phyloP scores from a whole-genome alignment of 805 yeast species.

The Suhomyces vadensis region DNA sequence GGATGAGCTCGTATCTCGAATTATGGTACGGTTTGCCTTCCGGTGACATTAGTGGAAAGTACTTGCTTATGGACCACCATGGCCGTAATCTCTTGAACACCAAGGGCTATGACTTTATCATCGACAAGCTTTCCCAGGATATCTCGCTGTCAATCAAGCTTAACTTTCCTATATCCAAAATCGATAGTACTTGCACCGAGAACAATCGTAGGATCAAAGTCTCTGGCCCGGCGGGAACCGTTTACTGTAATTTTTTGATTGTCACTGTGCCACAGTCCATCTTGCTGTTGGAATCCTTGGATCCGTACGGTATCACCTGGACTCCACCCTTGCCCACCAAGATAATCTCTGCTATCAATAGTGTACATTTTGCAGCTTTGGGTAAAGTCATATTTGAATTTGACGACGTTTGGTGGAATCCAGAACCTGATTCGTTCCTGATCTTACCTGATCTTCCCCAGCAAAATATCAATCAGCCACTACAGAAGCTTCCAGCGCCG shows the following conservation, averaged over 20 bases:
- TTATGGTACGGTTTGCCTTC: constrained; percentile 80
- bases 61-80: constrained; percentile 64
- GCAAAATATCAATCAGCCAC: not conserved
- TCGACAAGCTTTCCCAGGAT: constrained; percentile 39
- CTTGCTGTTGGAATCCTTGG: constrained; percentile 41
- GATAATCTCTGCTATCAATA: constrained; percentile 29
- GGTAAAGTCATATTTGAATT: constrained; percentile 47
- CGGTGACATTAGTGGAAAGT: constrained; percentile 66
- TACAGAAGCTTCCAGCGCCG: constrained; percentile 35
- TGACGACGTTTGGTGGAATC: constrained; percentile 45
- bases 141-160: constrained; percentile 39
- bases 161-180: constrained; percentile 23
- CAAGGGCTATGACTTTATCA: constrained; percentile 57
- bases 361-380: constrained; percentile 39
- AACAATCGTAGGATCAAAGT: constrained; percentile 25
- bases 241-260: constrained; percentile 55
- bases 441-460: constrained; percentile 35
- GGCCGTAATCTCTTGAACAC: constrained; percentile 77
- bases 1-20: constrained; percentile 60
- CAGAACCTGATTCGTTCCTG: constrained; percentile 44
- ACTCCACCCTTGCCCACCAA: constrained; percentile 52
- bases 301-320: constrained; percentile 55
- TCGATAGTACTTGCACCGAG: constrained; percentile 19
- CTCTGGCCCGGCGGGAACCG: constrained; percentile 20
- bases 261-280: constrained; percentile 81